Evolutionary conservation across 164 flowering plant genomes (phyloP).

Genomic region (Piper betle): DNA sequence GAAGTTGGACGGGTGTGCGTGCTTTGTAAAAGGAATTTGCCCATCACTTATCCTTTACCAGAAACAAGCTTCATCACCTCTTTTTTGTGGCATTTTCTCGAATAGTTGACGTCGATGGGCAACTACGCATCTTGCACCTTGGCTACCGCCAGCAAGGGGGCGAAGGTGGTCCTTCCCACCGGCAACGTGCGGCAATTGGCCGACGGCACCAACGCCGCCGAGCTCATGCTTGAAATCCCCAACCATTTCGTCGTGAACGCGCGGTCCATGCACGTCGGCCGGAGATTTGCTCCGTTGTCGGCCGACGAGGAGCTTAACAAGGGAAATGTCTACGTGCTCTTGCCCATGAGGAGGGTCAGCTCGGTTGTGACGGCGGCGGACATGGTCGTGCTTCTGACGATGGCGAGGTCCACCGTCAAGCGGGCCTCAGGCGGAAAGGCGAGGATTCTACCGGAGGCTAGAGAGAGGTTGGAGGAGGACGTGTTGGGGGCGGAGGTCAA

Average conservation of each 20-base stretch:
- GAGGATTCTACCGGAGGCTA: constrained; percentile 30
- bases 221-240: constrained; percentile 68
- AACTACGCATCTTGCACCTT: constrained; percentile 52
- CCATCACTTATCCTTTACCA: too few species aligned
- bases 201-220: constrained; percentile 46
- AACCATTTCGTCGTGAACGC: constrained; percentile 51
- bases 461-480: constrained; percentile 36
- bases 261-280: constrained; percentile 34
- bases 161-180: constrained; percentile 43
- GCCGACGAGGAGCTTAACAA: constrained; percentile 76
- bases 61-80: too few species aligned
- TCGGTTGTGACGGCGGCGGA: constrained; percentile 48
- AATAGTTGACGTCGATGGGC: constrained; percentile 61
- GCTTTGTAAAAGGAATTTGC: too few species aligned
- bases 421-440: constrained; percentile 11
- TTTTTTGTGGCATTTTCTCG: too few species aligned
- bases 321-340: constrained; percentile 46
- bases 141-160: constrained; percentile 7
- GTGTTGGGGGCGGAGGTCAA: constrained; percentile 24
- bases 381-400: constrained; percentile 30
- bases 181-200: constrained; percentile 37
- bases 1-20: too few species aligned
- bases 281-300: constrained; percentile 46
- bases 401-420: constrained; percentile 26
- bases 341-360: constrained; percentile 55